Percentiles rank a stretch among this genome's conserved stretches.
Evolutionary conservation across 2,329 filamentous ascomycete genomes (phyloP).

Genomic region (Aureobasidium sp.): DNA sequence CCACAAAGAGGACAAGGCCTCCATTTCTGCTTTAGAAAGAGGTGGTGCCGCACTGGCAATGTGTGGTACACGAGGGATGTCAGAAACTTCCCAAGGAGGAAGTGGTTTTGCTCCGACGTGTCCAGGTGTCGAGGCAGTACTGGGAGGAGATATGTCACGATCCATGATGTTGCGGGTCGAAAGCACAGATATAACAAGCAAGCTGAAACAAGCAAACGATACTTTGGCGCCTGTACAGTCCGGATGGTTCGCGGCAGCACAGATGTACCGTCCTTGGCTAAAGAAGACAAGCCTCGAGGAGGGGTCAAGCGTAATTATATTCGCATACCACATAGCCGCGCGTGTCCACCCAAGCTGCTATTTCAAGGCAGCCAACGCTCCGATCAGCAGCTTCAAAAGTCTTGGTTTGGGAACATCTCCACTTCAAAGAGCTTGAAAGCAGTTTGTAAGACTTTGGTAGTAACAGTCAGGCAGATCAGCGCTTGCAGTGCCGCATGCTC

Average conservation of each 20-base stretch:
- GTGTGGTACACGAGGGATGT: background rate
- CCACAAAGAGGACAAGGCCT: background rate
- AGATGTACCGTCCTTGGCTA: background rate
- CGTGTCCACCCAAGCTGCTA: background rate
- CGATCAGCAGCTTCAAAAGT: background rate
- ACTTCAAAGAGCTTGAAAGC: background rate
- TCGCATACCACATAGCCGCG: background rate
- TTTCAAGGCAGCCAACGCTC: background rate
- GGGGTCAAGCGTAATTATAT: background rate
- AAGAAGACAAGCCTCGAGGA: background rate
- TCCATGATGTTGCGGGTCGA: background rate
- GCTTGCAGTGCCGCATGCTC: conserved; percentile 3
- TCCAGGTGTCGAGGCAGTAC: background rate
- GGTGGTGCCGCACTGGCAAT: background rate
- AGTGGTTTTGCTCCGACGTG: background rate
- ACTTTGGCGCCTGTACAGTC: background rate
- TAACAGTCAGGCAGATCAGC: background rate
- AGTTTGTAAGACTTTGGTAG: background rate
- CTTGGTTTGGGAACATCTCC: background rate
- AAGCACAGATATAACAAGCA: background rate
- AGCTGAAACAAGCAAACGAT: background rate
- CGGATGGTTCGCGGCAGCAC: background rate
- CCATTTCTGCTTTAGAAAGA: background rate
- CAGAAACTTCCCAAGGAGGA: conserved; percentile 2
- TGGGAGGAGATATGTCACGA: background rate